Conservation (phyloP, 495 filamentous ascomycete genomes). For the Penicillium robsamsonii region DNA sequence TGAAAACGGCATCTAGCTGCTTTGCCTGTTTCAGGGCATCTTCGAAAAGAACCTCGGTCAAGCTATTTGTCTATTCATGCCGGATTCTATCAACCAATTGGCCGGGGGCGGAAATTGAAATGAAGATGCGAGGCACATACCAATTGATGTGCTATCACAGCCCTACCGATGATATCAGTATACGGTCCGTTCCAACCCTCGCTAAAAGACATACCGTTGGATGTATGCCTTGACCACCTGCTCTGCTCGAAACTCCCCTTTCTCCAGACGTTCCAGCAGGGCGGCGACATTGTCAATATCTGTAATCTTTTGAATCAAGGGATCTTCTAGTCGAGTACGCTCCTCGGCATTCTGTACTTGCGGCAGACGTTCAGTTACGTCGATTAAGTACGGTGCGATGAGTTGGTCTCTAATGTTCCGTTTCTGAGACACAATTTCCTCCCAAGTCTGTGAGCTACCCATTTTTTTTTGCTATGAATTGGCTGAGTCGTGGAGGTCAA, state of each 20-base stretch:
- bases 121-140: conserved; percentile 22
- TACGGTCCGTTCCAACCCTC: neutral
- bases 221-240: conserved; percentile 48
- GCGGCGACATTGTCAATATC: conserved; percentile 38
- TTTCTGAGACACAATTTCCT: conserved; percentile 34
- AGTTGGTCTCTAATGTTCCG: conserved; percentile 27
- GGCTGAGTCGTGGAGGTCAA: neutral
- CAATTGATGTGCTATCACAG: conserved; percentile 56
- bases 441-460: conserved; percentile 24
- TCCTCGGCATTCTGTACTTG: conserved; percentile 24
- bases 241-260: conserved; percentile 43
- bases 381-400: conserved; percentile 30
- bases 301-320: conserved; percentile 33
- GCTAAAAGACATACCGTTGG: conserved; percentile 39
- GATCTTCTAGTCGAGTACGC: conserved; percentile 27
- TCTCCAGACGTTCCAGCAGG: conserved; percentile 34
- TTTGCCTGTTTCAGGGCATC: conserved; percentile 57
- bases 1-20: conserved; percentile 52
- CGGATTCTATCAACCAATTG: neutral
- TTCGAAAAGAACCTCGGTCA: conserved; percentile 64
- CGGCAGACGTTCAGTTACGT: conserved; percentile 28
- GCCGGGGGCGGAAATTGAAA: neutral
- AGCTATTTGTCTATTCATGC: conserved; percentile 49
- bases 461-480: neutral
- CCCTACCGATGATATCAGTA: conserved; percentile 25